Evolutionary conservation across 169 alveolate genomes (phyloP).

Genomic region (Perkinsus marinus): DNA sequence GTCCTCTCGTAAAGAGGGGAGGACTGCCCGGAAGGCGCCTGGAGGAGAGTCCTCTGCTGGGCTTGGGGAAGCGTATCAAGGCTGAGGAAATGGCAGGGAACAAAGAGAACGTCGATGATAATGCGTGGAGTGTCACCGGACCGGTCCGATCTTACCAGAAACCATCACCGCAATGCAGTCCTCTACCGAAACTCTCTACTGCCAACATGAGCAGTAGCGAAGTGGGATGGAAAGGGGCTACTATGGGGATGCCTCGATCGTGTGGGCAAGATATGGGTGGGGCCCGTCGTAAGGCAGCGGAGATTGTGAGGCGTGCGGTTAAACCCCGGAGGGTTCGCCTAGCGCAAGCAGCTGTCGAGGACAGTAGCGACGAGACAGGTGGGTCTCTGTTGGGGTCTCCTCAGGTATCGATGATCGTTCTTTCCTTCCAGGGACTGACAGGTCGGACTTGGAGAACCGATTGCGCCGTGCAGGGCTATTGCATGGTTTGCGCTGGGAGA

Average conservation of each 20-base stretch:
- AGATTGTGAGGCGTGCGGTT: not conserved
- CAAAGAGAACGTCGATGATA: not conserved
- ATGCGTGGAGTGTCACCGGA: not conserved
- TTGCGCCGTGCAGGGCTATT: slow-evolving; percentile 3
- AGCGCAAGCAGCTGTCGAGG: not conserved
- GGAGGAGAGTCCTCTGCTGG: not conserved
- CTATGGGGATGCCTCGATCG: not conserved
- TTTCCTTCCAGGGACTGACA: not conserved
- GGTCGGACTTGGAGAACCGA: not conserved
- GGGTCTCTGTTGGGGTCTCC: not conserved
- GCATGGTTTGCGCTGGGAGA: slow-evolving; percentile 24
- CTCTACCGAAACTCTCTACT: not conserved
- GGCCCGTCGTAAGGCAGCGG: not conserved
- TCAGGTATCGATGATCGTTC: not conserved
- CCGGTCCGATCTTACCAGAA: not conserved
- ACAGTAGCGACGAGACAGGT: not conserved
- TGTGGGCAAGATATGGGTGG: too few species aligned
- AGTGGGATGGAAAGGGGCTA: not conserved
- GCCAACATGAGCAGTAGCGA: not conserved
- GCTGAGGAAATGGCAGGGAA: not conserved
- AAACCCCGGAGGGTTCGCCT: too few species aligned
- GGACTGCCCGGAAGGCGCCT: not conserved
- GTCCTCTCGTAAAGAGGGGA: not conserved
- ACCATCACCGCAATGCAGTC: not conserved
- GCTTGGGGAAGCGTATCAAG: not conserved